Evolutionary conservation across 352 stramenopile genomes (phyloP), one percentile per base, ranked within the genome.

Genomic region (Globisporangium sylvaticum): DNA sequence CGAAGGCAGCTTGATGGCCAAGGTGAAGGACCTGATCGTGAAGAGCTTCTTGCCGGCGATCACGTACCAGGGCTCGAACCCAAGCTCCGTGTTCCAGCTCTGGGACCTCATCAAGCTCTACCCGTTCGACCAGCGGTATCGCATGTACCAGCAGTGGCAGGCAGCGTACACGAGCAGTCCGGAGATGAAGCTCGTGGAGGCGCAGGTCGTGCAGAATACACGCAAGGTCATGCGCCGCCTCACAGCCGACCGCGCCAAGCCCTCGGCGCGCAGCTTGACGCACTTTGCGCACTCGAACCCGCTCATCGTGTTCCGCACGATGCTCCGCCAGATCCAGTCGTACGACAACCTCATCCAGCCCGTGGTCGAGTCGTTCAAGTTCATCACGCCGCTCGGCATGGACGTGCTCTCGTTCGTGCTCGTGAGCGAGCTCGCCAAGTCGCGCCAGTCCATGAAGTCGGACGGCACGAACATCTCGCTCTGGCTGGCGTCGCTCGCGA

Each of bases 321-420:
- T 98, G 81, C 74, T 98, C 29, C 87, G 86, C 55, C 94, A 98
- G 74, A 98, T 98, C 74, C 94, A 98, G 74, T 98, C 93, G 73
- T 99, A 99, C 69, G 96, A 98, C 65, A 99, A 99, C 71, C 76
- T 99, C 65, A 98, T 99, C 60, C 81, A 97, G 67, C 93, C 97
- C 15, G 96, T 98, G 64, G 94, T 99, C 7, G 95, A 99, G 66
- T 91, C 88, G n/a, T 94, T 98, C 72, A 94, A 97, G 65, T 98
- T 96, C 69, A 83, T 98, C 20, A 97, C 94, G 6, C 90, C 91
- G 15, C 77, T 99, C 22, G 90, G 90, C 22, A 92, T 98, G 75
- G 96, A 99, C 77, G 94, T 98, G 24, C 77, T 99, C 10, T 96
- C 90, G 25, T 98, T 96, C 67, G 92, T 97, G 63, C 87, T 99